phyloP scores from a whole-genome alignment of 345 rosid genomes.

The Orychophragmus violaceus region DNA sequence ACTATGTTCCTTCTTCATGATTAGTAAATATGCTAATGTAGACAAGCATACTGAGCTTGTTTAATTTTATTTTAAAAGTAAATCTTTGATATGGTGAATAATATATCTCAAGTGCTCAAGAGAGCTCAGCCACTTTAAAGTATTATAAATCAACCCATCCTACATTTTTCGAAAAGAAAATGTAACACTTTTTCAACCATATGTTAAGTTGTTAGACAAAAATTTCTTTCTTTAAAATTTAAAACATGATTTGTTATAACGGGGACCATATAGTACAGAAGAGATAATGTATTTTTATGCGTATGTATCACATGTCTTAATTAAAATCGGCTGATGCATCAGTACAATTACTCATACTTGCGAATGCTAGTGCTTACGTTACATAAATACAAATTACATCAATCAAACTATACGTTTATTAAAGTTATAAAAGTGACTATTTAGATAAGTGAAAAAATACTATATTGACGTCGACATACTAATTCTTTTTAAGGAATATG shows the following conservation, averaged over 20 bases:
- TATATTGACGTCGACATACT: background rate
- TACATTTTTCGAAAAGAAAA: background rate
- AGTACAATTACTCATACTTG: background rate
- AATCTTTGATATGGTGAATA: background rate
- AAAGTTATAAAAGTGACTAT: background rate
- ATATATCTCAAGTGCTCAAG: background rate
- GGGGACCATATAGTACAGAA: background rate
- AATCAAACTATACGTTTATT: background rate
- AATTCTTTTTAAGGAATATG: background rate
- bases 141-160: background rate
- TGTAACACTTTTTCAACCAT: background rate
- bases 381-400: background rate
- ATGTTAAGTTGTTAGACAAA: background rate
- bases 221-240: background rate
- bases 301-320: conserved; percentile 14
- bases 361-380: background rate
- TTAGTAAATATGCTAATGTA: background rate
- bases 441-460: background rate
- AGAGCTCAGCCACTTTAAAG: background rate
- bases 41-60: background rate
- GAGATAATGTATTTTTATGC: background rate
- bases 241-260: background rate
- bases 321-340: background rate
- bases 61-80: background rate
- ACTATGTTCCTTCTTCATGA: background rate